Conservation (phyloP, 306 rosid species). For the Begonia peltatifolia region DNA sequence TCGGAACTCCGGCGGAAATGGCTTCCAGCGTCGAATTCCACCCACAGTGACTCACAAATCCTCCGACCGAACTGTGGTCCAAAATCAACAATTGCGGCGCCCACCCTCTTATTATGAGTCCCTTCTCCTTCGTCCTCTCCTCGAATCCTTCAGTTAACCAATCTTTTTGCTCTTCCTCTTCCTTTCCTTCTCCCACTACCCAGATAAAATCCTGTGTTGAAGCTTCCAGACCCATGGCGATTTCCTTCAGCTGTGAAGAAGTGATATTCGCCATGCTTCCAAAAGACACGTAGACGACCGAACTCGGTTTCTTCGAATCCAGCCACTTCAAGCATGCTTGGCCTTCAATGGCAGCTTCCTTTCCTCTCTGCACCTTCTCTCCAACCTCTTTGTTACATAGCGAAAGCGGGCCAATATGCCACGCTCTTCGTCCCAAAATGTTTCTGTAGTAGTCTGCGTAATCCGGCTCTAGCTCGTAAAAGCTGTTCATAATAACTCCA, state of each 20-base stretch:
- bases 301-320: conserved; percentile 11
- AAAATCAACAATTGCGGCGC: conserved; percentile 30
- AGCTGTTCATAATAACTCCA: conserved; percentile 39
- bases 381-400: conserved; percentile 6
- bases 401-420: conserved; percentile 57
- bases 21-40: conserved; percentile 36
- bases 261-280: conserved; percentile 14
- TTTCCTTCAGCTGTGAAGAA: conserved; percentile 13
- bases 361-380: conserved; percentile 12
- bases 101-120: conserved; percentile 28
- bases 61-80: conserved; percentile 21
- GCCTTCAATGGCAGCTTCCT: conserved; percentile 1
- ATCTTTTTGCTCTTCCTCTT: not conserved
- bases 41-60: conserved; percentile 39
- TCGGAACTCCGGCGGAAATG: conserved; percentile 19
- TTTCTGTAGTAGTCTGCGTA: conserved; percentile 29
- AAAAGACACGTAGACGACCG: conserved; percentile 23
- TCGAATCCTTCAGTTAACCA: conserved; percentile 25
- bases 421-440: conserved; percentile 22
- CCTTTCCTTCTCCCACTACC: conserved; percentile 16
- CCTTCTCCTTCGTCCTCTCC: conserved; percentile 18
- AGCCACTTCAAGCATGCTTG: conserved; percentile 24
- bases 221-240: conserved; percentile 22
- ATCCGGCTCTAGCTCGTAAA: conserved; percentile 36
- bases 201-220: conserved; percentile 19